Evolutionary conservation across 139 green algal species (phyloP), one percentile per base, ranked within the genome.

Genomic region (Volvox africanus): DNA sequence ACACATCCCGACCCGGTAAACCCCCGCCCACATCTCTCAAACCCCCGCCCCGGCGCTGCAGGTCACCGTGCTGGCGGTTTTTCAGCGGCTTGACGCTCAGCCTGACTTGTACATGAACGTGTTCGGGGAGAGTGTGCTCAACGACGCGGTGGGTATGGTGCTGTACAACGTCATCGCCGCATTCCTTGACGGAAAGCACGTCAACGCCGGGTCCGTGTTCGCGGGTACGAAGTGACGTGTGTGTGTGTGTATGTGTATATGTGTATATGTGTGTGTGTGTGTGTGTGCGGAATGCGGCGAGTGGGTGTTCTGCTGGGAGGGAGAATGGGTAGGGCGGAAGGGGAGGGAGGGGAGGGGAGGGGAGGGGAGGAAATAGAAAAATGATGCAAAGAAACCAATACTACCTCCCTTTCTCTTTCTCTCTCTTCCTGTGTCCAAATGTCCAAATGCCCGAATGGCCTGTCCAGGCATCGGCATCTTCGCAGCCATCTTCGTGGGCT

Each of bases 91-190:
- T 9, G 65, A 92, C 33, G 96, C 93, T 19, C 79, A 97, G 61
- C 80, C 89, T 32, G 92, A 98, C 50, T 91, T 98, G 44, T 97
- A 98, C 92, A 95, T 95, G 61, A 92, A 98, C 44, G 97, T 98
- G 61, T 98, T 98, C 91, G 97, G 97, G 5, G 97, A 98, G 91
- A 95, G 83, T 36, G 96, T 98, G 62, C 91, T 98, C 0, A 98
- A 98, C 85, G 97, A 98, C 78, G 97, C 97, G 9, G 95, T 97
- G 68, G 96, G 95, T 19, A 96, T 98, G 90, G 96, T 98, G 91
- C 91, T 96, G 62, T 97, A 93, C 89, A 85, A 93, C 68, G 93
- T 94, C 26, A 81, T 97, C 16, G 30, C 65, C 28, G 61, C 77
- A 24, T 96, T 95, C 91, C 69, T 92, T 28, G 69, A 35, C 21